Base-by-base conservation (phyloP, 371 early-diverging fungal species). In the Fennellomyces sp. region DNA sequence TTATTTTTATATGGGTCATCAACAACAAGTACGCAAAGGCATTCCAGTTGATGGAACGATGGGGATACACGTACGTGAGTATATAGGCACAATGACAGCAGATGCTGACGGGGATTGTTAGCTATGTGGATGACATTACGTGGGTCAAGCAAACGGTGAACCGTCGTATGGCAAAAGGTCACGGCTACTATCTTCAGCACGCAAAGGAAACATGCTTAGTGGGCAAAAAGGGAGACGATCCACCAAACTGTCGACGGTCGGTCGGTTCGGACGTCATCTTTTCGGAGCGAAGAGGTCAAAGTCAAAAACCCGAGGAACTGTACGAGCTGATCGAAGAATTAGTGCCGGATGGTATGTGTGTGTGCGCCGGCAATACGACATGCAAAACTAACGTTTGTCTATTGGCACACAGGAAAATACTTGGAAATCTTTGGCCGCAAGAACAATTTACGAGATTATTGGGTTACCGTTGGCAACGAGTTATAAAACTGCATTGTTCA, bases 111-210 rank as follows among this genome's bases (percentile, higher is more conserved):
- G 17, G 27, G 3, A 30, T 10, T 47, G 11, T 11, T 70, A 87
- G 87, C 8, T 91, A 91, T 64, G 94, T 95, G 8, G 96, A 96
- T 70, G 96, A 95, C 73, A 92, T 96, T 31, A 91, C 95, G 6
- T 97, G 97, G 97, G 94, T 97, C 19, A 97, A 97, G 68, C 94
- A 94, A 56, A 95, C 96, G 5, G 94, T 94, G 52, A 94, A 95
- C 71, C 86, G 96, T 39, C 84, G 96, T 61, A 92, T 95, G 94
- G 96, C 97, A 3, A 95, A 95, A 65, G 95, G 97, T 10, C 96
- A 95, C 67, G 97, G 97, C 19, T 94, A 95, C 67, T 97, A 95
- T 60, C 73, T 97, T 57, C 96, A 97, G 66, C 97, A 97, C 63
- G 96, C 97, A 23, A 97, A 97, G 69, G 97, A 97, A 70, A 94